Conservation (phyloP, 139 green algal genomes). For the Chara braunii region DNA sequence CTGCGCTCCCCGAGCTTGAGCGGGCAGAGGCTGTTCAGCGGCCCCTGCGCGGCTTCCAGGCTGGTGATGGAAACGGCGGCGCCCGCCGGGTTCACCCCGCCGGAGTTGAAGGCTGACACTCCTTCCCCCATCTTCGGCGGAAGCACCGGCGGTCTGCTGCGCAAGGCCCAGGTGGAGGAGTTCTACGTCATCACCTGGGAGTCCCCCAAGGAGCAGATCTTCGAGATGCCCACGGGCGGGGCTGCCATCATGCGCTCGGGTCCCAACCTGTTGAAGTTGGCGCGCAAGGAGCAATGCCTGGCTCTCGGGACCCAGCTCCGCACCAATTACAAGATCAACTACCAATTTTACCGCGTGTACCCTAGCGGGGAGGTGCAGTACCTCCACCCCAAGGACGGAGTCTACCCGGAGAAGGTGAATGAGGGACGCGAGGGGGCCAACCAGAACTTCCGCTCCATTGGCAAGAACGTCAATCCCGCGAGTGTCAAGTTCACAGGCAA, state of each 20-base stretch:
- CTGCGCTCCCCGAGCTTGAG: too few species aligned
- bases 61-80: slow-evolving; percentile 9
- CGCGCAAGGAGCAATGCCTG: slow-evolving; percentile 98
- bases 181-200: slow-evolving; percentile 47
- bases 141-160: slow-evolving; percentile 89
- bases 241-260: slow-evolving; percentile 96
- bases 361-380: slow-evolving; percentile 92
- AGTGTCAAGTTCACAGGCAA: slow-evolving; percentile 89
- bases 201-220: slow-evolving; percentile 95
- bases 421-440: slow-evolving; percentile 73
- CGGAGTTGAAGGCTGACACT: slow-evolving; percentile 79
- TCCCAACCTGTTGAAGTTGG: slow-evolving; percentile 98
- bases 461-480: slow-evolving; percentile 86
- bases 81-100: slow-evolving; percentile 57
- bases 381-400: slow-evolving; percentile 95
- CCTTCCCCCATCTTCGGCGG: slow-evolving; percentile 96
- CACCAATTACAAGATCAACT: slow-evolving; percentile 94
- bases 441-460: slow-evolving; percentile 86
- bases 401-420: slow-evolving; percentile 99
- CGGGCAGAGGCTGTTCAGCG: too few species aligned
- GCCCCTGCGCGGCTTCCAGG: too few species aligned
- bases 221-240: slow-evolving; percentile 98
- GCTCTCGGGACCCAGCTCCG: slow-evolving; percentile 87
- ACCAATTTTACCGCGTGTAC: slow-evolving; percentile 76
- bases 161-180: slow-evolving; percentile 69